Evolutionary conservation across 2,329 filamentous ascomycete genomes (phyloP).

Genomic region (Stylonectria norvegica): DNA sequence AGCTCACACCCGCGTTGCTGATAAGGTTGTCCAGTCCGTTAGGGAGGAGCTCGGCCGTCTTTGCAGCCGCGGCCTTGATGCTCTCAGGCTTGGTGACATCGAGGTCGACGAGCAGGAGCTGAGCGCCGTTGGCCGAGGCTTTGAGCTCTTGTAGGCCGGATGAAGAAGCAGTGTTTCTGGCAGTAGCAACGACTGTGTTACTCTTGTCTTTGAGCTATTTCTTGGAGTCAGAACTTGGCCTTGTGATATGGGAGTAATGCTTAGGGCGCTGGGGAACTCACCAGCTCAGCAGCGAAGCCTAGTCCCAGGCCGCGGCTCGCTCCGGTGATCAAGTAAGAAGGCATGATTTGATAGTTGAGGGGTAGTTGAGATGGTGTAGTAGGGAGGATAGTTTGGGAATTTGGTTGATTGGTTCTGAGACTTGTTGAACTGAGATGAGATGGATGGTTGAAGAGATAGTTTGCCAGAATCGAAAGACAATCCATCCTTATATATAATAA

Average conservation of each 20-base stretch:
- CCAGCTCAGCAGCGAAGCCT: slow-evolving; percentile 18
- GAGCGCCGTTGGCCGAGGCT: slow-evolving; percentile 3
- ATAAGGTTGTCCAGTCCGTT: slow-evolving; percentile 21
- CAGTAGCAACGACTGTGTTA: slow-evolving; percentile 20
- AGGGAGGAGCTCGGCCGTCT: slow-evolving; percentile 13
- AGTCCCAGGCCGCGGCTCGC: slow-evolving; percentile 23
- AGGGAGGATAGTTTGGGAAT: too few relatives aligned
- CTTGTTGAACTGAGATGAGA: too few relatives aligned
- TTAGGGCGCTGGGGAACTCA: slow-evolving; percentile 7
- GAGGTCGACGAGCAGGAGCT: slow-evolving; percentile 5
- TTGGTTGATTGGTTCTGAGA: too few relatives aligned
- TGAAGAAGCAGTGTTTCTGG: slow-evolving; percentile 13
- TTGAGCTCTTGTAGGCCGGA: slow-evolving; percentile 12
- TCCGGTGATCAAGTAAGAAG: slow-evolving; percentile 21
- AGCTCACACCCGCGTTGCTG: slow-evolving; percentile 19
- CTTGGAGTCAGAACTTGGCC: not conserved
- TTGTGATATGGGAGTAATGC: not conserved
- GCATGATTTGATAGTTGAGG: slow-evolving; percentile 6
- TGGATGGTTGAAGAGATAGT: too few relatives aligned
- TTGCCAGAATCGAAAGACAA: too few relatives aligned
- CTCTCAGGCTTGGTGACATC: slow-evolving; percentile 6
- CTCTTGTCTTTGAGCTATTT: slow-evolving; percentile 17
- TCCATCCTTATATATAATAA: too few relatives aligned
- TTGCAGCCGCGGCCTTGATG: slow-evolving; percentile 13
- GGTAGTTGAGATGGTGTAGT: too few relatives aligned